Base-by-base conservation (phyloP, 2,329 filamentous ascomycete genomes). In the Pyrenophora teres region DNA sequence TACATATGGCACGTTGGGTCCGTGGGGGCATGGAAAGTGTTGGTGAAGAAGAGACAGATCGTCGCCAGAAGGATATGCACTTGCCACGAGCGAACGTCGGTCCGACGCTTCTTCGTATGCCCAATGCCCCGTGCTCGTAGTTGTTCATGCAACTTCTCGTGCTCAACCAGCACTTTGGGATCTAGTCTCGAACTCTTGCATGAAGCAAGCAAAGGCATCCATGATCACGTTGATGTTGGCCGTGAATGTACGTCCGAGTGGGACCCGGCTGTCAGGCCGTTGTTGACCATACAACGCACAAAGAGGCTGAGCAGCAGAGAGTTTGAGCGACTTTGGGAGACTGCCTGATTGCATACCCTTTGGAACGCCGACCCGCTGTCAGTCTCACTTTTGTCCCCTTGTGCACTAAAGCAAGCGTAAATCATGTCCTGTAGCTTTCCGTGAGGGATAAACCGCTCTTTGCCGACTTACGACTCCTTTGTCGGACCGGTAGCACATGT, bases 351-450 rank as follows among this genome's bases (percentile, higher is more conserved):
- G 50, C 46, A 50, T 52, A 25, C 51, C 32, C n/a, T 44, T 47
- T 35, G 47, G 48, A 40, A 57, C 43, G 49, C 46, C 44, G 32
- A 42, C 49, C 49, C 53, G 46, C 58, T 59, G 53, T 54, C 56
- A 59, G 52, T 54, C 31, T 54, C 44, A 50, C 33, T 21, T 38
- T 43, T 40, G 43, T 50, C 44, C 52, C 35, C 21, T 7, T 46
- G 27, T 38, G 35, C 30, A 25, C 42, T 46, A 25, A 32, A 13
- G 35, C 43, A 49, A 7, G 40, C 44, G 39, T 32, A 31, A 41
- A 46, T 35, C n/a, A 31, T 37, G 31, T 25, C 18, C 36, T 54
- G 49, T 43, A 41, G 12, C 37, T 40, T n/a, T 40, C 47, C 45
- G 38, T 23, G 42, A 39, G 30, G 10, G n/a, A 27, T 46, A 30